Evolutionary conservation across 2,329 filamentous ascomycete genomes (phyloP), one percentile per base, ranked within the genome.

Genomic region (Cryphonectria carpinicola): DNA sequence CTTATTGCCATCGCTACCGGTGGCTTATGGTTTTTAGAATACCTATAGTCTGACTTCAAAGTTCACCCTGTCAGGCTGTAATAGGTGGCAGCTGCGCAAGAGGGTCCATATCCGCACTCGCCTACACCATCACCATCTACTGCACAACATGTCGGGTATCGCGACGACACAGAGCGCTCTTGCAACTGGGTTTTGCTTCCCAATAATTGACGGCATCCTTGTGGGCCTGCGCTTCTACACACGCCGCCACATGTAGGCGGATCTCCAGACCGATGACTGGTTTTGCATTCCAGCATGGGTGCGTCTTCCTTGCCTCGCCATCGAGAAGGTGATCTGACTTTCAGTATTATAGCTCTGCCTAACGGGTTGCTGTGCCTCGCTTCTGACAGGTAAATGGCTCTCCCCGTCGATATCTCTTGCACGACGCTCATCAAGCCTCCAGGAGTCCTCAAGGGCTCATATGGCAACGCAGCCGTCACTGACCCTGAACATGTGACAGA

Each of bases 221-320:
- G 61, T 64, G 19, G 37, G 61, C 25, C 37, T 64, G 61, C 61
- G 61, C 17, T 64, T 64, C 61, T 64, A 64, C 61, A 64, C 61
- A 19, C 61, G 61, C 35, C 61, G 61, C 37, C 61, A 64, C 61
- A n/a, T 41, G 35, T 46, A 64, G 37, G 35, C 35, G 35, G 61
- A 64, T n/a, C 61, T 41, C 61, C 61, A 64, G 19, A 22, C 39
- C 17, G 61, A 64, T 64, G 61, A 41, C 61, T 64, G 61, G 61
- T 41, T 64, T 1, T 64, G 61, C 61, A 64, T 64, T n/a, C 61
- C 61, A 64, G 61, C 61, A 64, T 64, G 61, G 61, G 61, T 64
- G 61, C 19, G 61, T 64, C 17, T 64, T 8, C 61, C 61, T 28
- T 64, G 35, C 19, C 61, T 41, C 19, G 39, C 35, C 35, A 63